Conservation (phyloP, 108 stramenopile genomes). For the Tribonema minus region DNA sequence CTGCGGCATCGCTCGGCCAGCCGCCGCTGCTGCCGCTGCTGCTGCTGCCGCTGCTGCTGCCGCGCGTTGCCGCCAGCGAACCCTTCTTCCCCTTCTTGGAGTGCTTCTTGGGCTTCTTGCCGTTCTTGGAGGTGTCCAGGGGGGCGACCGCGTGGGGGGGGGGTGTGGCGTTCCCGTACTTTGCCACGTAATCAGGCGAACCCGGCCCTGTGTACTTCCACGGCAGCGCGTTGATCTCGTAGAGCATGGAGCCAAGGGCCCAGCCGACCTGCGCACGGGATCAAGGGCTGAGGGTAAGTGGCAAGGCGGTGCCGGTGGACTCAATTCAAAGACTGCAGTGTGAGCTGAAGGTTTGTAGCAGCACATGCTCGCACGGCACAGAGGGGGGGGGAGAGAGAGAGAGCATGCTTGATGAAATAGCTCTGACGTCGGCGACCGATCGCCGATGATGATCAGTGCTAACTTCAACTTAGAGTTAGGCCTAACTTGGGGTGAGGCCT, state of each 20-base stretch:
- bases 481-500: no score
- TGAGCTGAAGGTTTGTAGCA: no score
- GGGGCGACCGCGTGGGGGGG: no score
- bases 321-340: neutral
- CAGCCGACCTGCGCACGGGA: slow-evolving; percentile 65
- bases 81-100: neutral
- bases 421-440: no score
- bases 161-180: neutral
- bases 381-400: no score
- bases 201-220: slow-evolving; percentile 55
- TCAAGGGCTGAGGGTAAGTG: no score
- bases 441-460: no score
- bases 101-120: neutral
- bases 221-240: slow-evolving; percentile 82
- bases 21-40: neutral
- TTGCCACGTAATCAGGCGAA: neutral
- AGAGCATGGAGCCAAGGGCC: slow-evolving; percentile 78
- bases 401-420: no score
- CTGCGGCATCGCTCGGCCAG: neutral
- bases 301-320: neutral
- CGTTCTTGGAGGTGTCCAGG: no score
- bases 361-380: no score
- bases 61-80: neutral
- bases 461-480: no score
- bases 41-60: neutral